These are phyloP conservation scores for Plectosphaerella sp. DNA, from an alignment of 2,329 filamentous ascomycete species.

Conservation along the genomic window DNA sequence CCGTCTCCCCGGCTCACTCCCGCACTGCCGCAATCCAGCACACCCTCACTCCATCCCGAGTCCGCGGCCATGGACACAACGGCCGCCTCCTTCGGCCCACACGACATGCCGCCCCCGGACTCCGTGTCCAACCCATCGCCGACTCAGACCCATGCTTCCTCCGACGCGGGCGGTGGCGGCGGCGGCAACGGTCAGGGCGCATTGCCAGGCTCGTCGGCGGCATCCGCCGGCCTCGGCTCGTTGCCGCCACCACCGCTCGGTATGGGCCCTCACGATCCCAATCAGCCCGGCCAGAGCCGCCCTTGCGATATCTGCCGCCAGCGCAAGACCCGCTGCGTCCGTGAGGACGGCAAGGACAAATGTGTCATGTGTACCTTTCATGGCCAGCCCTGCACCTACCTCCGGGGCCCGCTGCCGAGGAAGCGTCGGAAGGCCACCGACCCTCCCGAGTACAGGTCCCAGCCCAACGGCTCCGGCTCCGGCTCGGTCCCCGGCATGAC, in stretches of 20 bases:
- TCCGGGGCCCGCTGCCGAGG: conserved; percentile 32
- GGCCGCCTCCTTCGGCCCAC: not conserved
- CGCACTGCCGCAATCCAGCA: not conserved
- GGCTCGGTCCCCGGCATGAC: not conserved
- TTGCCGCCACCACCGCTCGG: not conserved
- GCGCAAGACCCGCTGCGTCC: conserved; percentile 62
- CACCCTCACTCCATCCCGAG: not conserved
- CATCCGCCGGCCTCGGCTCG: not conserved
- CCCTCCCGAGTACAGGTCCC: conserved; percentile 13
- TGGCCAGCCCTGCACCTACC: conserved; percentile 63
- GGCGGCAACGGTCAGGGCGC: not conserved
- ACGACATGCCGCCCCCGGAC: not conserved
- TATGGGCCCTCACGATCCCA: not conserved
- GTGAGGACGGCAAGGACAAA: conserved; percentile 52
- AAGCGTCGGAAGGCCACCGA: conserved; percentile 19
- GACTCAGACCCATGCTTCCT: not conserved
- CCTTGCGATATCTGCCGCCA: conserved; percentile 63
- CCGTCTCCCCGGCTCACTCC: not conserved
- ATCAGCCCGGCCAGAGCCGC: conserved; percentile 19
- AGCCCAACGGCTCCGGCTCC: conserved; percentile 7
- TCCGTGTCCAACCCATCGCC: not conserved
- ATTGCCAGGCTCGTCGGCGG: not conserved
- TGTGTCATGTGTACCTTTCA: conserved; percentile 65
- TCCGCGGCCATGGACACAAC: not conserved
- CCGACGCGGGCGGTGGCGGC: not conserved